phyloP scores from a whole-genome alignment of 148 eudicot species.

The Chenopodium formosanum region DNA sequence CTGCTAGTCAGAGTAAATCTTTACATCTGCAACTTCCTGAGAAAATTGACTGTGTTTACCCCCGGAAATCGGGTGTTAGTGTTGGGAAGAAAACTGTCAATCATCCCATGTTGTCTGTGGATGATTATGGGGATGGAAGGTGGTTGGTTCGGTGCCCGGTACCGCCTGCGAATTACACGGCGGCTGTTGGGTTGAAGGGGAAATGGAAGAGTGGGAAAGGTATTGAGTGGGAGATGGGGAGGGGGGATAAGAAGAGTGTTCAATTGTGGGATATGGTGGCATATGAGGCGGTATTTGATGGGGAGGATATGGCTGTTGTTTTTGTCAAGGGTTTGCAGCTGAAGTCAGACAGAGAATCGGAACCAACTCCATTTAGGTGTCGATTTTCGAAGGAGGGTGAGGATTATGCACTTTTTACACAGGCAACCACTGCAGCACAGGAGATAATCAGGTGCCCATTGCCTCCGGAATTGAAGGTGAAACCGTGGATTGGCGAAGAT shows the following conservation, averaged over 20 bases:
- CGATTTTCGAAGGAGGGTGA: slow-evolving; percentile 41
- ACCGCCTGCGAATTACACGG: slow-evolving; percentile 53
- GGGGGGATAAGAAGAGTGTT: slow-evolving; percentile 20
- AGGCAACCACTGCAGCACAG: slow-evolving; percentile 76
- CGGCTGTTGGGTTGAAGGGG: slow-evolving; percentile 40
- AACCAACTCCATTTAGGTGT: slow-evolving; percentile 63
- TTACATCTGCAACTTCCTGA: slow-evolving; percentile 26
- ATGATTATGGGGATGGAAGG: slow-evolving; percentile 45
- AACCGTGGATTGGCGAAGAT: slow-evolving; percentile 34
- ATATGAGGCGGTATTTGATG: slow-evolving; percentile 69
- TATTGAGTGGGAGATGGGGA: slow-evolving; percentile 23
- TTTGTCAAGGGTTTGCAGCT: slow-evolving; percentile 87
- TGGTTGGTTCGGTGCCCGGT: slow-evolving; percentile 71
- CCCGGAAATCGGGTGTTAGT: slow-evolving; percentile 5
- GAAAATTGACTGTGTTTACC: slow-evolving; percentile 62
- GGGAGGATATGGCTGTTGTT: slow-evolving; percentile 47
- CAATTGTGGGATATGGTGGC: slow-evolving; percentile 64
- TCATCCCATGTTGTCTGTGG: slow-evolving; percentile 49
- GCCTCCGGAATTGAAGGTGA: slow-evolving; percentile 41
- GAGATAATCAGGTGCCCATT: slow-evolving; percentile 79
- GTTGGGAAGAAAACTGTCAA: slow-evolving; percentile 15
- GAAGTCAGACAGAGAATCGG: slow-evolving; percentile 58
- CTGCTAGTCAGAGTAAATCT: slow-evolving; percentile 9
- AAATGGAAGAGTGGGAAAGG: slow-evolving; percentile 9
- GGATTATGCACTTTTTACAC: slow-evolving; percentile 30